Percentiles rank a stretch among this genome's conserved stretches.
Conservation (phyloP, 139 green algal species). For the Desmodesmus armatus region DNA sequence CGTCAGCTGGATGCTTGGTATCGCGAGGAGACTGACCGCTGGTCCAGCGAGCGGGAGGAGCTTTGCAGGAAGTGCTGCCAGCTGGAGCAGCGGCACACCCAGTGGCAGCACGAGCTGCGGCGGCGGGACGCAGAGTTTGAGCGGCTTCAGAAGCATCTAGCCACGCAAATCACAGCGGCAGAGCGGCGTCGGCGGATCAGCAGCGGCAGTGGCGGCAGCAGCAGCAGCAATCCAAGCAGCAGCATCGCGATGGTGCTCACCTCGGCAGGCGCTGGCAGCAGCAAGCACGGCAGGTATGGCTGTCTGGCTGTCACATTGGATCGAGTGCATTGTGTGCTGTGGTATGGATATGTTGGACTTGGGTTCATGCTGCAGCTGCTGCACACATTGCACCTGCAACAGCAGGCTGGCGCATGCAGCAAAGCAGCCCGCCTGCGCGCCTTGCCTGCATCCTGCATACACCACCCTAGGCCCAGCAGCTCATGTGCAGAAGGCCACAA, state of each 20-base stretch:
- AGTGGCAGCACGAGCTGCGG: conserved; percentile 38
- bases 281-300: too few relatives aligned
- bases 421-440: too few relatives aligned
- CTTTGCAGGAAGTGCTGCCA: not conserved
- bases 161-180: not conserved
- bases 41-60: conserved; percentile 18
- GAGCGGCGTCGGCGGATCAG: not conserved
- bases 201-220: not conserved
- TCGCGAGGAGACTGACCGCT: conserved; percentile 17
- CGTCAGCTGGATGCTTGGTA: conserved; percentile 43
- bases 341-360: too few relatives aligned
- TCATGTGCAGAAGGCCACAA: too few relatives aligned
- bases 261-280: not conserved
- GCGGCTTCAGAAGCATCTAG: conserved; percentile 31
- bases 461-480: too few relatives aligned
- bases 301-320: too few relatives aligned
- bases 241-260: not conserved
- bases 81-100: conserved; percentile 40
- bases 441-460: too few relatives aligned
- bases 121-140: conserved; percentile 36
- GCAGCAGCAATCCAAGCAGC: not conserved
- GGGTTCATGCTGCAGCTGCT: not conserved
- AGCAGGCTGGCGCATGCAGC: not conserved
- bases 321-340: too few relatives aligned
- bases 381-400: not conserved